Evolutionary conservation across 345 rosid species (phyloP), one percentile per base, ranked within the genome.

Genomic region (Lumnitzera littorea): DNA sequence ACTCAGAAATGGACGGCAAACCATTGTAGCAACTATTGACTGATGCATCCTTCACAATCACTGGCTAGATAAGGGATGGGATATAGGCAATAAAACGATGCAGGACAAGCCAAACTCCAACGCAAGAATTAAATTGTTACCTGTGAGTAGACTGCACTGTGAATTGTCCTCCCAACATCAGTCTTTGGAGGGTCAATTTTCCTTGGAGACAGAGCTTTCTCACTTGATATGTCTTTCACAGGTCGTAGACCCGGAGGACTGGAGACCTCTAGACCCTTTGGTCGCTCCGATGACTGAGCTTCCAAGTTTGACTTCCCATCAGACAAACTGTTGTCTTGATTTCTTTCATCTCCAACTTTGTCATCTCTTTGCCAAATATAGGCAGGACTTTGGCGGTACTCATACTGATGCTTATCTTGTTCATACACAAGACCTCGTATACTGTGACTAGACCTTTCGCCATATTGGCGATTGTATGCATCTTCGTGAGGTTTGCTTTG

Each of bases 291-390:
- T 66, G 95, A 88, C 51, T 77, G 43, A 36, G 43, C 82, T 66
- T 83, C 81, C 36, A 68, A 63, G 72, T 72, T 84, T 47, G 74
- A 70, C 47, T 80, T 86, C 67, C 79, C 82, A 57, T 82, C 88
- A 58, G 82, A 79, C 23, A 48, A 46, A 65, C 81, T 74, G 47
- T 72, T 75, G 47, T 86, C 89, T 16, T 81, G 89, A 69, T 75
- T 81, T 68, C 65, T 76, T 47, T 80, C 87, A 68, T 86, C 84
- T 49, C 84, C 89, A 78, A 90, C 90, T 77, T 95, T 94, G 70
- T 88, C 95, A 49, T 90, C 96, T 50, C 91, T 77, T 56, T 82
- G 92, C 97, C 99, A 94, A 76, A 88, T 97, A 75, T 79, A 90
- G 63, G 79, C 72, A 48, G 91, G 95, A 66, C 95, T 84, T 79